Conservation (phyloP, 73 alveolate genomes). For the Symbiodinium natans region DNA sequence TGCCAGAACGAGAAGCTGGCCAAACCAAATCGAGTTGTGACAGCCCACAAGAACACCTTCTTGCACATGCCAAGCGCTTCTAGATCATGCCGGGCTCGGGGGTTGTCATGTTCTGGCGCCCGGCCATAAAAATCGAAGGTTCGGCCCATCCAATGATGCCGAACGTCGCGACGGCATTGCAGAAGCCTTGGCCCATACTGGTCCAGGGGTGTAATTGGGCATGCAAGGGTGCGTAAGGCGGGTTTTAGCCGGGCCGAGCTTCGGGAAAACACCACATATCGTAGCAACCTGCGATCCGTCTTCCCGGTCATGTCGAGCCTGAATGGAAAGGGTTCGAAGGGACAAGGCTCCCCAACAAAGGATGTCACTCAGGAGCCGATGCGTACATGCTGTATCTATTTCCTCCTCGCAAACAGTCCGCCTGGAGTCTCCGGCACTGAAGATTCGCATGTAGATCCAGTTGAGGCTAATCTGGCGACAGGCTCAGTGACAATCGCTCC, state of each 20-base stretch:
- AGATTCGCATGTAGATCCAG: constrained; percentile 75
- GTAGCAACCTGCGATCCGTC: constrained; percentile 29
- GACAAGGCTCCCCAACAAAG: too few species aligned
- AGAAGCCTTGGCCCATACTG: background rate
- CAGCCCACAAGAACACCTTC: constrained; percentile 59
- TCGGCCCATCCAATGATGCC: constrained; percentile 78
- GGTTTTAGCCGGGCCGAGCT: background rate
- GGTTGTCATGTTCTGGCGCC: background rate
- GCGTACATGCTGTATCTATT: too few species aligned
- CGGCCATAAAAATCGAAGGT: constrained; percentile 34
- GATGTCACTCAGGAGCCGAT: too few species aligned
- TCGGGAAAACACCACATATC: constrained; percentile 55
- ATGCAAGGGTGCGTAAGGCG: background rate
- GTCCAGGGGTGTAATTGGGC: background rate
- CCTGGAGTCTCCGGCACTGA: constrained; percentile 79
- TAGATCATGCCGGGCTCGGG: too few species aligned
- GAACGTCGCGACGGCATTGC: constrained; percentile 40
- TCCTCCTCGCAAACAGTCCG: too few species aligned
- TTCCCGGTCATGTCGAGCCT: constrained; percentile 39
- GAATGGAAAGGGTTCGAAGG: too few species aligned
- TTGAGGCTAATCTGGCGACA: constrained; percentile 15
- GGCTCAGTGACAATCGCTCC: too few species aligned
- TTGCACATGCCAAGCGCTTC: too few species aligned
- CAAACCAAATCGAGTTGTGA: constrained; percentile 73
- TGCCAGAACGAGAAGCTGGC: constrained; percentile 75